phyloP scores from a whole-genome alignment of 2,329 filamentous ascomycete genomes.

The Hymenoscyphus fraxineus region DNA sequence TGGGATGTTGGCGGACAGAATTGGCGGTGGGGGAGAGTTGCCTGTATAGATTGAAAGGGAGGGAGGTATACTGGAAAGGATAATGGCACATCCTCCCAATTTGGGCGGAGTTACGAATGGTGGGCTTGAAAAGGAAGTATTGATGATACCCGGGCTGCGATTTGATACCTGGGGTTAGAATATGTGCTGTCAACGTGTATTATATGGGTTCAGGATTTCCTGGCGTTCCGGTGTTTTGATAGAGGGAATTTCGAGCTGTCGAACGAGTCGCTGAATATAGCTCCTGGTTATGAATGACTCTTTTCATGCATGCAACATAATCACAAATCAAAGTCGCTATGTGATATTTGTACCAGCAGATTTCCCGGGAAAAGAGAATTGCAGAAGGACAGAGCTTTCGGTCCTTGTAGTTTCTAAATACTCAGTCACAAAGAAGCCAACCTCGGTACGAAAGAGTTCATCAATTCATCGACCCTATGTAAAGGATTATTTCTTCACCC shows the following conservation, averaged over 20 bases:
- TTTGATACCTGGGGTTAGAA: background rate
- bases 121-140: background rate
- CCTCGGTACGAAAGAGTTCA: constrained; percentile 14
- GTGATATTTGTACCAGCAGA: background rate
- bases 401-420: background rate
- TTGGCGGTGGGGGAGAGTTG: constrained; percentile 70
- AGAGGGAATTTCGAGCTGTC: background rate
- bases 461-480: constrained; percentile 30
- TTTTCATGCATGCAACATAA: background rate
- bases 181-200: constrained; percentile 10
- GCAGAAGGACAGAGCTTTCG: background rate
- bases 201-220: constrained; percentile 11
- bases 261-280: background rate
- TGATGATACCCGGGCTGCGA: background rate
- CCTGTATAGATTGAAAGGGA: constrained; percentile 56
- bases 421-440: background rate
- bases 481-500: constrained; percentile 18
- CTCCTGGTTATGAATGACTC: background rate
- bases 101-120: background rate
- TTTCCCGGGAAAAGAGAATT: background rate
- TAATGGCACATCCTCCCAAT: background rate
- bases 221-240: constrained; percentile 20
- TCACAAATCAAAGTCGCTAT: background rate
- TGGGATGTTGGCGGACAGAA: constrained; percentile 66
- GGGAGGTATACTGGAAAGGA: background rate